These are phyloP conservation scores for Aspergillus bertholletiae DNA, from an alignment of 495 filamentous ascomycete genomes.

Conservation along the genomic window DNA sequence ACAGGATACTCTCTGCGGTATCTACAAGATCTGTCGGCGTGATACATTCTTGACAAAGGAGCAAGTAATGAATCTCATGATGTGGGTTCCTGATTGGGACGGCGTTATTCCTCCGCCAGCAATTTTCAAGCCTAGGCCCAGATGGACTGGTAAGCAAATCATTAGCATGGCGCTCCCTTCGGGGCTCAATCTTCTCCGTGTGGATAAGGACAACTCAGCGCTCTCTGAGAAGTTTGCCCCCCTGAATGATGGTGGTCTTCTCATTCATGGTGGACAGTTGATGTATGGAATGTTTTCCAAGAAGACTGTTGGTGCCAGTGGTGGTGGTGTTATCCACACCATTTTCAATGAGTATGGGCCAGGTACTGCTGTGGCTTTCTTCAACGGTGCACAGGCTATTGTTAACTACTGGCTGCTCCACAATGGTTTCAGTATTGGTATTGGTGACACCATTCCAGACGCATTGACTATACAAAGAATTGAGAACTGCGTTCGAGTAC, in stretches of 20 bases:
- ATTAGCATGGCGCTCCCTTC: constrained; percentile 87
- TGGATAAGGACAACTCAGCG: constrained; percentile 50
- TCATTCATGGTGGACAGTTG: constrained; percentile 83
- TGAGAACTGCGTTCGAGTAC: constrained; percentile 66
- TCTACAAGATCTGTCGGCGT: constrained; percentile 92
- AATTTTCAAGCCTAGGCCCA: constrained; percentile 83
- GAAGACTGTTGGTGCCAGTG: constrained; percentile 86
- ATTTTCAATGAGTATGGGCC: constrained; percentile 93
- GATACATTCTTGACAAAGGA: constrained; percentile 89
- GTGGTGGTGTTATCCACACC: constrained; percentile 87
- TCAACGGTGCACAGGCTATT: constrained; percentile 89
- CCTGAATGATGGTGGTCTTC: constrained; percentile 71
- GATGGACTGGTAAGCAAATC: constrained; percentile 99
- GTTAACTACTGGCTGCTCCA: constrained; percentile 98
- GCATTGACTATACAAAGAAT: constrained; percentile 75
- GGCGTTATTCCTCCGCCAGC: constrained; percentile 87
- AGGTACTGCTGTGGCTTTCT: constrained; percentile 84
- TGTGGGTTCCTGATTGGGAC: constrained; percentile 98
- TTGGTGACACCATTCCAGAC: constrained; percentile 97
- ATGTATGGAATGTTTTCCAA: constrained; percentile 88
- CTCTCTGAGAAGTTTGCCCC: constrained; percentile 57
- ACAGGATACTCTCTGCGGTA: constrained; percentile 92
- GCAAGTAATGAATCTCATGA: constrained; percentile 88
- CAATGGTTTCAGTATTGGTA: constrained; percentile 96
- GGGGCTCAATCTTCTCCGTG: constrained; percentile 75